Conservation (phyloP, 2,329 filamentous ascomycete species). For the Teratosphaeria pseudoeucalypti region DNA sequence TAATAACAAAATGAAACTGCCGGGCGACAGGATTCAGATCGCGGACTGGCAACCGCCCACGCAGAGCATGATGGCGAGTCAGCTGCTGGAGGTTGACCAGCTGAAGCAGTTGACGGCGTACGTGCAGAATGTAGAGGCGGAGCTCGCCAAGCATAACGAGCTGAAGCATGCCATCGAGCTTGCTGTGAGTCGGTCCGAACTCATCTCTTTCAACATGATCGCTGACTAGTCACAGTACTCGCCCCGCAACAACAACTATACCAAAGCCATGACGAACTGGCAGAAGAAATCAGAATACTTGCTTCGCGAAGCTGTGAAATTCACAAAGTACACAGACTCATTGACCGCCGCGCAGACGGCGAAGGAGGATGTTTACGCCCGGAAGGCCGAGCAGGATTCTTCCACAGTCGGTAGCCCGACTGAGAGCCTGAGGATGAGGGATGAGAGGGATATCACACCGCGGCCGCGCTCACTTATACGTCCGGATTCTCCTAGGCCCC, state of each 20-base stretch:
- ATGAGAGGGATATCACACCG: not conserved
- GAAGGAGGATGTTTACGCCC: conserved; percentile 53
- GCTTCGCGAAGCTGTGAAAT: conserved; percentile 90
- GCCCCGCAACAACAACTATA: conserved; percentile 67
- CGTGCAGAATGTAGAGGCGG: conserved; percentile 74
- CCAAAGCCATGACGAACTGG: conserved; percentile 90
- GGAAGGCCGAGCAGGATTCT: conserved; percentile 5
- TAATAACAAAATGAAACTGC: conserved; percentile 51
- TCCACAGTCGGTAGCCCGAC: not conserved
- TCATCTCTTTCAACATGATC: not conserved
- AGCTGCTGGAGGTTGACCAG: conserved; percentile 69
- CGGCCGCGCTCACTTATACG: not conserved
- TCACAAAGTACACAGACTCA: conserved; percentile 85
- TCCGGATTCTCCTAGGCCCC: not conserved
- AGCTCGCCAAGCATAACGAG: conserved; percentile 79
- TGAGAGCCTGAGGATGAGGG: not conserved
- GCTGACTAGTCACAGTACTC: conserved; percentile 50
- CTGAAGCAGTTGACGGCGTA: conserved; percentile 64
- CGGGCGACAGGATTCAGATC: conserved; percentile 75
- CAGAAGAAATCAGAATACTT: conserved; percentile 90
- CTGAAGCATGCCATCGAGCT: conserved; percentile 77
- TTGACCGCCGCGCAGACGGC: conserved; percentile 59
- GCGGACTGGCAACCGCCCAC: conserved; percentile 82
- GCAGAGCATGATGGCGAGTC: conserved; percentile 80
- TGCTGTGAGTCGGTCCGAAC: conserved; percentile 43